Base-by-base conservation (phyloP, 2,329 filamentous ascomycete genomes). In the Scopulariopsis brevicaulis region DNA sequence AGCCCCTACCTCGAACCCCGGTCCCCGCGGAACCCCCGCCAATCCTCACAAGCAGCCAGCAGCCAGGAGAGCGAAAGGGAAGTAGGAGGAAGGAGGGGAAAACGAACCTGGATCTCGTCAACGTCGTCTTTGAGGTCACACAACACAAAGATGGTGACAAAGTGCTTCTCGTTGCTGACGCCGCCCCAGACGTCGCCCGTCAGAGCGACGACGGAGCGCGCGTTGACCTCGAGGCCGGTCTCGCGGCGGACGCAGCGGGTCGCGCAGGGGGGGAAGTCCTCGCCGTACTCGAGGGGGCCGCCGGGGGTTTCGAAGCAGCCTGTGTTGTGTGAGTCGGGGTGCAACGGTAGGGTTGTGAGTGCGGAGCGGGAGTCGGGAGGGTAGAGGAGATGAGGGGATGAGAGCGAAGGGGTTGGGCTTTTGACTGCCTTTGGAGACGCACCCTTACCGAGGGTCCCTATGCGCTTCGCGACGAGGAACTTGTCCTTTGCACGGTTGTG, bases 221-320 rank as follows among this genome's bases (percentile, higher is more conserved):
- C 74, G 1, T 68, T 72, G 1, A 90, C 74, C 0, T 69, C 64
- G 0, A 90, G 74, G 0, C 80, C 85, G 0, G 88, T 90, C 65
- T 93, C 89, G 67, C 92, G 89, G 0, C 81, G 65, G 0, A 81
- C 74, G 69, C 92, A 89, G 3, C 89, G 79, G 54, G 71, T 76
- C 0, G 87, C 86, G 59, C 87, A 90, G 0, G 70, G 67, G 22
- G 82, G 73, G 43, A 83, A 77, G 1, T 74, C 74, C 66, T 93
- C 89, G 61, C 80, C 80, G 59, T 81, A 79, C 60, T 93, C 89
- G 15, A 91, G 78, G 64, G 92, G 87, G 0, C 89, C 89, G 24
- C 89, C 88, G 0, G 89, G 87, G 12, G 90, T 79, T 53, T 83
- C 84, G 71, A 79, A 83, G 0, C 80, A 83, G 1, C 81, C 84